Evolutionary conservation across 2,329 filamentous ascomycete species (phyloP).

Genomic region (Cylindrodendrum hubeiense): DNA sequence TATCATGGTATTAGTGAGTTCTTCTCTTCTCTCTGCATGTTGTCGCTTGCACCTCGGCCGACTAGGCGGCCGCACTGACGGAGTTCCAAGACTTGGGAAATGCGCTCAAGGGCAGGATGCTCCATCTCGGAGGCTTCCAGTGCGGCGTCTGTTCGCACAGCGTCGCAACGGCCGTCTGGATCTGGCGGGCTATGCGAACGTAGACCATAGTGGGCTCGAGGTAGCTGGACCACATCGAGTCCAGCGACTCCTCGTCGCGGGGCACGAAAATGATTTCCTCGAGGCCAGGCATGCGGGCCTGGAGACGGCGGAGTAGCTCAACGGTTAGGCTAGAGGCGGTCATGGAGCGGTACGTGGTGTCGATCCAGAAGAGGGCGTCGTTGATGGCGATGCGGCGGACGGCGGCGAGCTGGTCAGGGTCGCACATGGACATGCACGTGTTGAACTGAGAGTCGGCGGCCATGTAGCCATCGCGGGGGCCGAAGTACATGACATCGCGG

Average conservation of each 20-base stretch:
- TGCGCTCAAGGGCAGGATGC: constrained; percentile 49
- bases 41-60: not conserved
- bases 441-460: constrained; percentile 59
- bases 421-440: constrained; percentile 58
- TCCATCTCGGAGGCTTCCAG: constrained; percentile 54
- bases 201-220: constrained; percentile 48
- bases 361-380: constrained; percentile 57
- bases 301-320: constrained; percentile 55
- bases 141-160: constrained; percentile 46
- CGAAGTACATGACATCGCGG: constrained; percentile 62
- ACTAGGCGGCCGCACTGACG: not conserved
- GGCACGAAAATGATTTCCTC: constrained; percentile 60
- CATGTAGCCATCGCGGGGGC: constrained; percentile 58
- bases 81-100: constrained; percentile 34
- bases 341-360: constrained; percentile 51
- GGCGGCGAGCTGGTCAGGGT: constrained; percentile 53
- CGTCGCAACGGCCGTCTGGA: constrained; percentile 51
- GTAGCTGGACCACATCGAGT: constrained; percentile 44
- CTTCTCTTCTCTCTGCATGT: not conserved
- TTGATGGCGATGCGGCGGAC: constrained; percentile 60
- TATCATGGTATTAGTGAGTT: not conserved
- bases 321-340: constrained; percentile 55
- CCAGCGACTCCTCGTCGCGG: constrained; percentile 51
- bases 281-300: constrained; percentile 53
- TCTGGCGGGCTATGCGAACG: constrained; percentile 52